Evolutionary conservation across 2,329 filamentous ascomycete genomes (phyloP).

Genomic region (Bipolaris zeicola): DNA sequence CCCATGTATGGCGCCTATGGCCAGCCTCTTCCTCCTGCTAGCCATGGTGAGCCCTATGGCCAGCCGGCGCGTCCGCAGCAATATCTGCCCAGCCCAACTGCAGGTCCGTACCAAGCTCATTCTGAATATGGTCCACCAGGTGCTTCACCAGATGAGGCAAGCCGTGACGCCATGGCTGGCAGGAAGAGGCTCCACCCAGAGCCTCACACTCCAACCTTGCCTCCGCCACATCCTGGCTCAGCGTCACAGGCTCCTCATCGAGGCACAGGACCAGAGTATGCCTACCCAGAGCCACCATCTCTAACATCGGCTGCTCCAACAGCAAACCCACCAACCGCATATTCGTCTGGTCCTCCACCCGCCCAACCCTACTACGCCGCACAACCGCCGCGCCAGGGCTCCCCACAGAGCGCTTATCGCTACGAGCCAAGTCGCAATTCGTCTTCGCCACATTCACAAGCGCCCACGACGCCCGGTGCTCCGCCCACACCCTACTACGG

Average conservation of each 20-base stretch:
- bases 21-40: slow-evolving; percentile 53
- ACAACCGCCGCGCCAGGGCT: slow-evolving; percentile 48
- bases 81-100: slow-evolving; percentile 53
- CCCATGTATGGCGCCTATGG: slow-evolving; percentile 60
- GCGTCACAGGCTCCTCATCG: slow-evolving; percentile 49
- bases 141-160: slow-evolving; percentile 47
- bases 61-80: slow-evolving; percentile 51
- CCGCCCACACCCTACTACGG: slow-evolving; percentile 41
- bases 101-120: slow-evolving; percentile 50
- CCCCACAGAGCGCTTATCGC: slow-evolving; percentile 50
- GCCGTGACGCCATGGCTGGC: slow-evolving; percentile 47
- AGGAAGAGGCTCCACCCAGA: slow-evolving; percentile 56
- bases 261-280: slow-evolving; percentile 46
- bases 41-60: slow-evolving; percentile 43
- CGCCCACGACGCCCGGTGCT: slow-evolving; percentile 44
- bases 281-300: slow-evolving; percentile 52
- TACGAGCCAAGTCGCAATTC: slow-evolving; percentile 51
- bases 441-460: slow-evolving; percentile 51
- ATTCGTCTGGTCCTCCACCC: slow-evolving; percentile 45
- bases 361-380: slow-evolving; percentile 50
- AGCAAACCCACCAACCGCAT: slow-evolving; percentile 50
- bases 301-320: slow-evolving; percentile 54
- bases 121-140: slow-evolving; percentile 40
- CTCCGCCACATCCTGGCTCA: slow-evolving; percentile 54
- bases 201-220: slow-evolving; percentile 58